A percentile compares a stretch with the other conserved stretches of the same genome.
phyloP scores from a whole-genome alignment of 192 early-diverging fungal genomes.

The Backusella circina region DNA sequence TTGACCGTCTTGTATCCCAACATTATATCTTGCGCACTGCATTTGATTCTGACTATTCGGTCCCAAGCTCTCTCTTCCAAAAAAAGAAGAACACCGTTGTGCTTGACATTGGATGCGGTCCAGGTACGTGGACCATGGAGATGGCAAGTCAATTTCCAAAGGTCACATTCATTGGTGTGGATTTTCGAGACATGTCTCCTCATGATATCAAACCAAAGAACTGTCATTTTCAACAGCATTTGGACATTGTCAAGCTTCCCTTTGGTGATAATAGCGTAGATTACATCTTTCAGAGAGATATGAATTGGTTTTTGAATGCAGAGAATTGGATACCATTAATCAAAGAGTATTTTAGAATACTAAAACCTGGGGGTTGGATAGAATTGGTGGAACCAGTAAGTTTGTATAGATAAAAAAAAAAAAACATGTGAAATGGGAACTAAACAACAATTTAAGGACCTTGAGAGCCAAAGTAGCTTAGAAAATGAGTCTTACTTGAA shows the following conservation, averaged over 20 bases:
- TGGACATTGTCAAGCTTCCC: not conserved
- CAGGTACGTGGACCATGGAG: slow-evolving; percentile 39
- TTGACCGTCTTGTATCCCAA: slow-evolving; percentile 2
- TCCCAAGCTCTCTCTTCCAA: not conserved
- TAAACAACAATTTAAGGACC: slow-evolving; percentile 12
- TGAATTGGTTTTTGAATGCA: not conserved
- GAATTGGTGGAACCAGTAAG: slow-evolving; percentile 10
- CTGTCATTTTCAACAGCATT: not conserved
- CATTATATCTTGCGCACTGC: not conserved
- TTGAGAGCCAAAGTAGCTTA: slow-evolving; percentile 21
- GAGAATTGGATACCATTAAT: not conserved
- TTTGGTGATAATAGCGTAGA: slow-evolving; percentile 2
- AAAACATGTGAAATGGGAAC: not conserved
- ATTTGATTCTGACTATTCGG: not conserved
- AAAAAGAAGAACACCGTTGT: slow-evolving; percentile 14
- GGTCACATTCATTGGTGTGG: slow-evolving; percentile 2
- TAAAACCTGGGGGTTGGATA: slow-evolving; percentile 16
- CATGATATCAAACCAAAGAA: slow-evolving; percentile 6
- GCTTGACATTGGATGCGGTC: slow-evolving; percentile 35
- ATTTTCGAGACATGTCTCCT: not conserved
- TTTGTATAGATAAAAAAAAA: not conserved
- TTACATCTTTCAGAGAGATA: slow-evolving; percentile 1
- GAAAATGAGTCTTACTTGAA: slow-evolving; percentile 14
- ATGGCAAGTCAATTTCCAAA: slow-evolving; percentile 6
- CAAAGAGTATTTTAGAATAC: not conserved